Evolutionary conservation across 2,329 filamentous ascomycete genomes (phyloP).

Genomic region (Metarhizium brunneum): DNA sequence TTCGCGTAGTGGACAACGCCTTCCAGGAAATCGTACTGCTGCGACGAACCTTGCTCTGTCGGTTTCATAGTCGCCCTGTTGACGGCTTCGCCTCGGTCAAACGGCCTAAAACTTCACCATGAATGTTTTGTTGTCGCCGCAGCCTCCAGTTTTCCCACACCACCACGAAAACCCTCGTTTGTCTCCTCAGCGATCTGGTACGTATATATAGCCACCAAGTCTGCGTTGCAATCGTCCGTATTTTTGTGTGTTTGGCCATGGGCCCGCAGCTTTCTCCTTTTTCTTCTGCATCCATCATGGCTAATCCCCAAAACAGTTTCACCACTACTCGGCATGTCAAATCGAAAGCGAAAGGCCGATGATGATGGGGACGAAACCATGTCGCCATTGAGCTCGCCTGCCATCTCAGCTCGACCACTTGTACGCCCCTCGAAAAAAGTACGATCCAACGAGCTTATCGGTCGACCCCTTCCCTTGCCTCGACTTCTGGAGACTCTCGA

Average conservation of each 20-base stretch:
- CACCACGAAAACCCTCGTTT: slow-evolving; percentile 46
- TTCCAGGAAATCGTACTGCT: neutral
- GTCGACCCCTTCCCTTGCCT: slow-evolving; percentile 45
- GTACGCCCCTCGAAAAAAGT: slow-evolving; percentile 55
- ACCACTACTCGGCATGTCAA: slow-evolving; percentile 44
- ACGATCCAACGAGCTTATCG: slow-evolving; percentile 54
- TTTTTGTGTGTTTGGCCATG: neutral
- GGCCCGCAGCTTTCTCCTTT: neutral
- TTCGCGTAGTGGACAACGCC: no score
- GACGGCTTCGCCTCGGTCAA: neutral
- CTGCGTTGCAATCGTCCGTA: neutral
- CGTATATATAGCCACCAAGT: slow-evolving; percentile 18
- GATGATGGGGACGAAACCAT: slow-evolving; percentile 78
- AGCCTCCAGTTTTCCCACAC: slow-evolving; percentile 49
- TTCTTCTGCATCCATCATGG: neutral
- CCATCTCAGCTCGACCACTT: slow-evolving; percentile 59
- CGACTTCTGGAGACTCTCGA: slow-evolving; percentile 93
- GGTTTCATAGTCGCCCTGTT: neutral
- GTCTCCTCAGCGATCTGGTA: slow-evolving; percentile 47
- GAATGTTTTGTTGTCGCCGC: slow-evolving; percentile 54
- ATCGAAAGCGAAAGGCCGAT: slow-evolving; percentile 78
- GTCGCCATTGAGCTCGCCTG: slow-evolving; percentile 76
- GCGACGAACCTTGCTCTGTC: neutral
- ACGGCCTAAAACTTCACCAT: slow-evolving; percentile 29
- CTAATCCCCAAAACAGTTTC: slow-evolving; percentile 17